A percentile compares a stretch with the other conserved stretches of the same genome.
Conservation (phyloP, 257 asterid species). For the Salvia splendens region DNA sequence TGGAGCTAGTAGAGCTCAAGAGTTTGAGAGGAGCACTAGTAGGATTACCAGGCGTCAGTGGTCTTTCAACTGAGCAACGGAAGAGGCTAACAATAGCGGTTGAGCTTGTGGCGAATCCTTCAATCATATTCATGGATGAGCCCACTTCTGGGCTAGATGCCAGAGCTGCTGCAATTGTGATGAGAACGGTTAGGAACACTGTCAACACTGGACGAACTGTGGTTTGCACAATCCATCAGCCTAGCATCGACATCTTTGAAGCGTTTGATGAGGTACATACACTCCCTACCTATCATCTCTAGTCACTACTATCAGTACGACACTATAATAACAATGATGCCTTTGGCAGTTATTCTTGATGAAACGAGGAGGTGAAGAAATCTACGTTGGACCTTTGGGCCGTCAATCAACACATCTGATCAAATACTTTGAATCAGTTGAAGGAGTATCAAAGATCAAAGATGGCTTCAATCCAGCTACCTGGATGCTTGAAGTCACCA, state of each 20-base stretch:
- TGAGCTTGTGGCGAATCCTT: slow-evolving; percentile 65
- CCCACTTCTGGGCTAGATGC: slow-evolving; percentile 69
- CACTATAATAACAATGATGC: too few relatives aligned
- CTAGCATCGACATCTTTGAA: slow-evolving; percentile 70
- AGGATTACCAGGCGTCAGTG: slow-evolving; percentile 58
- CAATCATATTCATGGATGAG: slow-evolving; percentile 67
- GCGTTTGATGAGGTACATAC: slow-evolving; percentile 62
- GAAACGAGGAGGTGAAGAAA: slow-evolving; percentile 65
- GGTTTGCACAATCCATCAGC: slow-evolving; percentile 72
- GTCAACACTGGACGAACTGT: slow-evolving; percentile 66
- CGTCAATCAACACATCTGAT: slow-evolving; percentile 49
- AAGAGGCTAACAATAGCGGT: slow-evolving; percentile 72
- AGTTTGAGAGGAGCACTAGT: slow-evolving; percentile 46
- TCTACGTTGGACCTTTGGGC: slow-evolving; percentile 57
- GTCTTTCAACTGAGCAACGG: slow-evolving; percentile 60
- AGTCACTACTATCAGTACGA: too few relatives aligned
- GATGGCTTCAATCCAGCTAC: slow-evolving; percentile 75
- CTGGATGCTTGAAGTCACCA: slow-evolving; percentile 71
- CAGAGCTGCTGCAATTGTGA: slow-evolving; percentile 67
- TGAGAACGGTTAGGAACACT: slow-evolving; percentile 60
- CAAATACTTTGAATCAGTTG: slow-evolving; percentile 48
- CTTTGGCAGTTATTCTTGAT: slow-evolving; percentile 50
- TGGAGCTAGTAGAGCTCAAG: slow-evolving; percentile 64
- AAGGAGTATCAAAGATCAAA: slow-evolving; percentile 54
- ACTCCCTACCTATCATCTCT: not conserved